Evolutionary conservation across 2,329 filamentous ascomycete species (phyloP), one percentile per base, ranked within the genome.

Genomic region (Fusarium falciforme): DNA sequence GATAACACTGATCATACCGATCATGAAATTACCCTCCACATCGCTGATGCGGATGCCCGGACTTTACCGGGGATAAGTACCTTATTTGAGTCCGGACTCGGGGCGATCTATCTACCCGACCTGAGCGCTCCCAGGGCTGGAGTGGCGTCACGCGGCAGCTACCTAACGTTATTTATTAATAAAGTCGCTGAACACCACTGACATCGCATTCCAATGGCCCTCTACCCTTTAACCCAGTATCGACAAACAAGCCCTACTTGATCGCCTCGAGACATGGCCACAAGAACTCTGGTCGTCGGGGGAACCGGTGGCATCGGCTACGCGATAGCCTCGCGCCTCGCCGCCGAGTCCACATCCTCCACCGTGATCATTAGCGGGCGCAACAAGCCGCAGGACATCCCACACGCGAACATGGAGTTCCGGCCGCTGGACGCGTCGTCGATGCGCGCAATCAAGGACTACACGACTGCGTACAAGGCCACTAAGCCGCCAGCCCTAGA

Each of bases 291-390:
- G 5, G 78, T 83, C 8, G 77, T 83, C 2, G 81, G 82, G 59
- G 82, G 82, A 31, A 83, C 82, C 55, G 74, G 77, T 62, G 80
- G 81, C 62, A 79, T 83, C 6, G 82, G 81, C 68, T 81, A 82
- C 66, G 83, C 78, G 57, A 82, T 83, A 52, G 82, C 82, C 66
- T 79, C 78, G 69, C 81, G 79, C 31, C 29, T 83, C 47, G 82
- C 82, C 6, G 73, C 76, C 75, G 35, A 49, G n/a, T 44, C 40
- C 40, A 25, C 71, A 4, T 70, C 78, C 35, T 76, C 80, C 1
- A 72, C 75, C 27, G 76, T 83, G 55, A 80, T 80, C 27, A 81
- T 83, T 64, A 80, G 79, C 68, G 79, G 80, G 5, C 79, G 81
- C 40, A 81, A 68, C 14, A 77, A 80, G 54, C 81, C 81, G 9